phyloP scores from a whole-genome alignment of 2,329 filamentous ascomycete genomes.

The Hypoxylon sp. region DNA sequence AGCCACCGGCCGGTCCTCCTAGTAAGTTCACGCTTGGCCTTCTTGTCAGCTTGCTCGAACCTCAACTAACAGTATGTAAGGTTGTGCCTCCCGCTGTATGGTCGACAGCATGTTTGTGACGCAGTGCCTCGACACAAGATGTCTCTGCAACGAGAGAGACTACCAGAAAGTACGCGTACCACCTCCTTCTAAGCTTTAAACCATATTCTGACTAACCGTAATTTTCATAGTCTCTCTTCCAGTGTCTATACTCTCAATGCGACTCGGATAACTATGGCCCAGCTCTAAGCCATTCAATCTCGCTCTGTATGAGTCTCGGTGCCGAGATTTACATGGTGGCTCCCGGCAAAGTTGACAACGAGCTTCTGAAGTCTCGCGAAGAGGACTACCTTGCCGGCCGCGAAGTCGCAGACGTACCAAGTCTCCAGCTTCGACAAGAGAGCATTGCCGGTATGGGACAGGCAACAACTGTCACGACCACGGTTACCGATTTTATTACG shows the following conservation, averaged over 20 bases:
- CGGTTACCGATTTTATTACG: slow-evolving; percentile 42
- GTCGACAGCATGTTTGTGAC: slow-evolving; percentile 53
- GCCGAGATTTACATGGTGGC: slow-evolving; percentile 52
- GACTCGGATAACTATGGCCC: slow-evolving; percentile 49
- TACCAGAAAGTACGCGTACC: slow-evolving; percentile 47
- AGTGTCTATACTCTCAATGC: slow-evolving; percentile 53
- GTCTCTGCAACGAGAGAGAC: slow-evolving; percentile 50
- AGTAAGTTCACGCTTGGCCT: slow-evolving; percentile 31
- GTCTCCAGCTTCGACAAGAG: slow-evolving; percentile 49
- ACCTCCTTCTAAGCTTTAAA: neutral
- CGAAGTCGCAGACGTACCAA: slow-evolving; percentile 48
- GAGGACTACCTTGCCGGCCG: slow-evolving; percentile 51
- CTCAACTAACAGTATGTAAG: slow-evolving; percentile 37
- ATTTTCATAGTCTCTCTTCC: slow-evolving; percentile 48
- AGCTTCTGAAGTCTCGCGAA: slow-evolving; percentile 49
- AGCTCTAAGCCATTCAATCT: slow-evolving; percentile 50
- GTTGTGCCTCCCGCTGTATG: slow-evolving; percentile 51
- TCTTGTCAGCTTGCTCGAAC: too few relatives aligned
- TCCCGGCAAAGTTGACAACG: slow-evolving; percentile 41
- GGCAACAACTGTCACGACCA: slow-evolving; percentile 44
- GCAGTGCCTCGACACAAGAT: slow-evolving; percentile 50
- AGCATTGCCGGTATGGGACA: slow-evolving; percentile 38
- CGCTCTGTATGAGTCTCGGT: slow-evolving; percentile 48
- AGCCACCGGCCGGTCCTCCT: slow-evolving; percentile 37
- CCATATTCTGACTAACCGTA: neutral